A percentile compares a stretch with the other conserved stretches of the same genome.
Evolutionary conservation across 352 stramenopile species (phyloP).

Genomic region (Globisporangium middletonii): DNA sequence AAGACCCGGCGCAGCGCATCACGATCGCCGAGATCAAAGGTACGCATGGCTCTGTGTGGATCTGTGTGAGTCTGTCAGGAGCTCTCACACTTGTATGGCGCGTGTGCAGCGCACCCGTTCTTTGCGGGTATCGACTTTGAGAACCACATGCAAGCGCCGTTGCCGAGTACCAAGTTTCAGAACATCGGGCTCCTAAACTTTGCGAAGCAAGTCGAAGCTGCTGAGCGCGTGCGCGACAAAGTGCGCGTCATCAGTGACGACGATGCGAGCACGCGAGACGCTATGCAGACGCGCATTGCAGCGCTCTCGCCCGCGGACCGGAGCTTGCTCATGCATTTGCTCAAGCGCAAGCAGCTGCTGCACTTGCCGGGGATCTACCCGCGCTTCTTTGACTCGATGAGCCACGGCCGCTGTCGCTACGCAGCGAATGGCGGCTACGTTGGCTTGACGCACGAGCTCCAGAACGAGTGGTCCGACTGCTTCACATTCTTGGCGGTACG

Average conservation of each 20-base stretch:
- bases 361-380: constrained; percentile 64
- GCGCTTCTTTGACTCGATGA: constrained; percentile 56
- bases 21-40: constrained; percentile 59
- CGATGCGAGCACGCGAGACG: constrained; percentile 10
- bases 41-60: constrained; percentile 9
- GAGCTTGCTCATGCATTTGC: constrained; percentile 68
- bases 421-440: constrained; percentile 49
- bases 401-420: constrained; percentile 49
- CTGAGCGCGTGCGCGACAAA: constrained; percentile 28
- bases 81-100: background rate
- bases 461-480: constrained; percentile 67
- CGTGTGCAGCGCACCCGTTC: constrained; percentile 58
- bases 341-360: constrained; percentile 67
- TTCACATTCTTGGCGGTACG: constrained; percentile 69
- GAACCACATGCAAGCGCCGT: constrained; percentile 37
- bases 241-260: constrained; percentile 11
- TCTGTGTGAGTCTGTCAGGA: background rate
- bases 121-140: constrained; percentile 65
- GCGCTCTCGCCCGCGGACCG: constrained; percentile 24
- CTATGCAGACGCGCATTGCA: constrained; percentile 28
- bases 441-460: constrained; percentile 57
- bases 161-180: constrained; percentile 34
- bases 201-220: constrained; percentile 28
- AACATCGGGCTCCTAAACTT: constrained; percentile 40
- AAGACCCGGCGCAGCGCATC: constrained; percentile 30